Conservation (phyloP, 202 grass and related monocot genomes). For the Digitaria exilis region DNA sequence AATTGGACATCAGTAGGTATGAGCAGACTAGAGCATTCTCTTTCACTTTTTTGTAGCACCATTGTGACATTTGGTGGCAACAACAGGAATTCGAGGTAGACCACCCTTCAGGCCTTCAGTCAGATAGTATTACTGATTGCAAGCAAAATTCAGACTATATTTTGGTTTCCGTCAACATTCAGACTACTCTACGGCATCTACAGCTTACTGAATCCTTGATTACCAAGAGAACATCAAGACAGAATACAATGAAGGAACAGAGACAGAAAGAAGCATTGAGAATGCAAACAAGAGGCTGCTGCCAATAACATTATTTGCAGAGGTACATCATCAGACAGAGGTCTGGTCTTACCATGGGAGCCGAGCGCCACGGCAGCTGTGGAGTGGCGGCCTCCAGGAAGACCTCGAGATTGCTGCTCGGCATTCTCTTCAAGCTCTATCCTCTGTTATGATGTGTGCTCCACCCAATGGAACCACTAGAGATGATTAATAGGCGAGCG, state of each 20-base stretch:
- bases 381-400: conserved; percentile 38
- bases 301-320: no score
- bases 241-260: no score
- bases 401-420: conserved; percentile 26
- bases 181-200: no score
- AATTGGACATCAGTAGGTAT: no score
- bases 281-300: no score
- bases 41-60: not conserved
- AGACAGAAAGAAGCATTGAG: not conserved
- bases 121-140: not conserved
- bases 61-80: not conserved
- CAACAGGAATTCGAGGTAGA: not conserved
- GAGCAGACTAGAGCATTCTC: no score
- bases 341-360: not conserved
- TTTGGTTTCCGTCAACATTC: no score
- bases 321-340: no score
- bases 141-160: not conserved
- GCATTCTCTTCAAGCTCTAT: not conserved
- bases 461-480: not conserved
- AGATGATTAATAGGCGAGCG: not conserved
- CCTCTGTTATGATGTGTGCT: not conserved
- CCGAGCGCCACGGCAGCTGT: conserved; percentile 19
- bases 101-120: no score
- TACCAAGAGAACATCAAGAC: not conserved
- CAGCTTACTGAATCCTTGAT: not conserved